Conservation (phyloP, 1,284 basidiomycete genomes). For the Cerrena zonata region DNA sequence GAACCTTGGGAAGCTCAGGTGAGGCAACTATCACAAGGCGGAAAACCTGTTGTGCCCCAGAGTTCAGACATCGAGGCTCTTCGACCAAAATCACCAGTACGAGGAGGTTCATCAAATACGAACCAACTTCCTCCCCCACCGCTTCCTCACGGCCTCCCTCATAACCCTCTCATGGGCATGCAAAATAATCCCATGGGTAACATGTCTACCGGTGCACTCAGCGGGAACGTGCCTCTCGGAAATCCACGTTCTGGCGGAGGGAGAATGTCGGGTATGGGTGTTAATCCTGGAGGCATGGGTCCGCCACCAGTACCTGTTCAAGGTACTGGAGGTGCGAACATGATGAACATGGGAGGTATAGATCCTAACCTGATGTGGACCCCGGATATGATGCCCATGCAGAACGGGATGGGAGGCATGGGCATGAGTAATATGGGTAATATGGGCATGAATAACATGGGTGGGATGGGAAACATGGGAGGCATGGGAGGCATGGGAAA, state of each 20-base stretch:
- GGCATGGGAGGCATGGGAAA: slow-evolving; percentile 12
- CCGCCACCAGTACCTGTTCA: slow-evolving; percentile 6
- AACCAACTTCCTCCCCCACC: background rate
- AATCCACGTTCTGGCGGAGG: slow-evolving; percentile 6
- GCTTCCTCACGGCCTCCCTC: slow-evolving; percentile 1
- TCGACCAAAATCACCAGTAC: slow-evolving; percentile 79
- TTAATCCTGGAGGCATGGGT: too few species aligned
- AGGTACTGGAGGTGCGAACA: slow-evolving; percentile 22
- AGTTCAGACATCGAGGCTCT: slow-evolving; percentile 78
- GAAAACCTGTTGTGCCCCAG: slow-evolving; percentile 61
- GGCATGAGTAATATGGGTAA: slow-evolving; percentile 18
- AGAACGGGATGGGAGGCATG: slow-evolving; percentile 19
- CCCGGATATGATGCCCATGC: slow-evolving; percentile 19
- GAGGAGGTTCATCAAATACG: slow-evolving; percentile 30
- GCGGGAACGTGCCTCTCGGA: slow-evolving; percentile 14
- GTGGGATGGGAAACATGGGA: slow-evolving; percentile 7
- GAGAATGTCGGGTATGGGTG: slow-evolving; percentile 16
- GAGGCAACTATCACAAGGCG: slow-evolving; percentile 44
- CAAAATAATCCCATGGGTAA: background rate
- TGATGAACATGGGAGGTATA: slow-evolving; percentile 24
- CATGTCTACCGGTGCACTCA: slow-evolving; percentile 1
- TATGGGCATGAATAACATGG: slow-evolving; percentile 19
- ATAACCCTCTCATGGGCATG: slow-evolving; percentile 8
- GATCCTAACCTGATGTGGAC: slow-evolving; percentile 7
- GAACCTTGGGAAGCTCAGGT: slow-evolving; percentile 57